Conservation (phyloP, 352 stramenopile genomes). For the Pythium coloratum region DNA sequence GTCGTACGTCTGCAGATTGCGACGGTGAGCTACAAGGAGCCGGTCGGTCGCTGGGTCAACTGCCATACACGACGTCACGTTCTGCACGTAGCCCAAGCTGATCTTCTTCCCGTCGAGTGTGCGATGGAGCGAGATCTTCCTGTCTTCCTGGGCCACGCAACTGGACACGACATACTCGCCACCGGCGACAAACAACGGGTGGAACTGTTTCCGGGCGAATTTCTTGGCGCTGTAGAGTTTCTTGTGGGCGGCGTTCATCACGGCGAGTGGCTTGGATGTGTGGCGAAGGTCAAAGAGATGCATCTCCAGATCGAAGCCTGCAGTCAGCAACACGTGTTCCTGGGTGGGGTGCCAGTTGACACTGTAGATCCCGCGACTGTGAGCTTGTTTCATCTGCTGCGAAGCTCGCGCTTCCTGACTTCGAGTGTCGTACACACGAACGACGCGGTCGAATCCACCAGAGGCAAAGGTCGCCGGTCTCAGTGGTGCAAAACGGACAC, state of each 20-base stretch:
- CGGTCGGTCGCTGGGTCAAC: constrained; percentile 38
- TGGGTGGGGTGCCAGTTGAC: constrained; percentile 52
- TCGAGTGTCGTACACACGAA: constrained; percentile 42
- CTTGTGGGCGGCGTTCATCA: constrained; percentile 28
- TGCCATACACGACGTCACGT: constrained; percentile 32
- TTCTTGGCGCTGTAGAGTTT: background rate
- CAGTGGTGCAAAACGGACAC: constrained; percentile 34
- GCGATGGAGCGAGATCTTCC: constrained; percentile 37
- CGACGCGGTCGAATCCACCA: constrained; percentile 42
- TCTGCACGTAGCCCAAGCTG: constrained; percentile 37
- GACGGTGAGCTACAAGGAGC: constrained; percentile 33
- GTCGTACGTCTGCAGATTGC: constrained; percentile 33
- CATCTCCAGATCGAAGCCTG: constrained; percentile 46
- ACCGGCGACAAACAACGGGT: constrained; percentile 41
- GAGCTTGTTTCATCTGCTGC: constrained; percentile 27
- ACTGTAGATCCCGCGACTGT: constrained; percentile 51
- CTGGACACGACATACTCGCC: constrained; percentile 7
- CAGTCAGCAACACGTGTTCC: constrained; percentile 40
- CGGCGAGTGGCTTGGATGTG: constrained; percentile 33
- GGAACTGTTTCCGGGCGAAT: constrained; percentile 33
- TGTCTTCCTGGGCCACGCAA: background rate
- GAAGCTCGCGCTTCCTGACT: background rate
- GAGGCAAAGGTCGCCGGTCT: constrained; percentile 38
- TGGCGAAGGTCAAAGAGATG: constrained; percentile 52
- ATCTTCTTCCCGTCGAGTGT: constrained; percentile 35